Conservation (phyloP, 179 eudicot genomes). For the Dionaea muscipula region DNA sequence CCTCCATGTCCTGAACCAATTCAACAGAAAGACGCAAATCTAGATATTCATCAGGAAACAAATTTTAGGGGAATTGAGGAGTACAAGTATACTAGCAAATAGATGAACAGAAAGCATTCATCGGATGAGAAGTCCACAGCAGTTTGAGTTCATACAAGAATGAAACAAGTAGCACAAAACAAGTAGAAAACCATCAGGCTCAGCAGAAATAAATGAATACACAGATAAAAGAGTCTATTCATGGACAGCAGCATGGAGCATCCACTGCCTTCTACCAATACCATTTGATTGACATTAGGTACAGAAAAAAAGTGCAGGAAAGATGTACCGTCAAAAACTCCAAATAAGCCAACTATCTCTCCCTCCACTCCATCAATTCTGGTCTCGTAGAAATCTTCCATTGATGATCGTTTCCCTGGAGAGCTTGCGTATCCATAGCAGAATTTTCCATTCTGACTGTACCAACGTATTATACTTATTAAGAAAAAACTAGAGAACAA, state of each 20-base stretch:
- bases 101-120: too few relatives aligned
- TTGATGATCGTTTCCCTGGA: conserved; percentile 95
- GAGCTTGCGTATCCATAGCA: conserved; percentile 97
- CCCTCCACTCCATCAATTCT: conserved; percentile 94
- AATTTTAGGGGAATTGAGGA: too few relatives aligned
- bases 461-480: not conserved
- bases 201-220: too few relatives aligned
- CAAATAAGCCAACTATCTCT: conserved; percentile 84
- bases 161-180: too few relatives aligned
- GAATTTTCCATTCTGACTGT: conserved; percentile 83
- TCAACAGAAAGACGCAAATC: not conserved
- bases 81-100: too few relatives aligned
- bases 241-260: too few relatives aligned
- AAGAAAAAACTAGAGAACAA: not conserved
- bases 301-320: conserved; percentile 6
- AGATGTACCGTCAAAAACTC: conserved; percentile 79
- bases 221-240: too few relatives aligned
- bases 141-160: too few relatives aligned
- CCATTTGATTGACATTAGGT: not conserved
- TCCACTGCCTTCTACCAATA: not conserved
- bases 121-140: too few relatives aligned
- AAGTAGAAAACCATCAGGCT: too few relatives aligned
- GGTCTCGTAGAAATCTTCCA: conserved; percentile 97
- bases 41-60: too few relatives aligned
- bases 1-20: conserved; percentile 76